Evolutionary conservation across 495 filamentous ascomycete genomes (phyloP).

Genomic region (Penicillium robsamsonii): DNA sequence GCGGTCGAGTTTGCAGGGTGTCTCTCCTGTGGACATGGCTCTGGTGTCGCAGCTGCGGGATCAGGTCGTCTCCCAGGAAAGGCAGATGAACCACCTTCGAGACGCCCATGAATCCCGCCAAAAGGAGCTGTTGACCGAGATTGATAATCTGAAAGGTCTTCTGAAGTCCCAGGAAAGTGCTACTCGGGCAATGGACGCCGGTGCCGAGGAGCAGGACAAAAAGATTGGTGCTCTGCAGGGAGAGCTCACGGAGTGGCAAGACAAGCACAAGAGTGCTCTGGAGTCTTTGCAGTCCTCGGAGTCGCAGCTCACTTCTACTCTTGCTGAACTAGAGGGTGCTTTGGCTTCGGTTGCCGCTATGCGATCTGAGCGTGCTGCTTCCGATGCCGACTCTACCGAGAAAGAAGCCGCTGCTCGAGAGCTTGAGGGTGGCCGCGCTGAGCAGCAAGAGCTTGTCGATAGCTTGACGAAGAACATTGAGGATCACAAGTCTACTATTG

Average conservation of each 20-base stretch:
- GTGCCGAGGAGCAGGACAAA: conserved; percentile 53
- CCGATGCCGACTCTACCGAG: conserved; percentile 37
- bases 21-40: conserved; percentile 87
- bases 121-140: conserved; percentile 64
- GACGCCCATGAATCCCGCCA: conserved; percentile 70
- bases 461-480: conserved; percentile 72
- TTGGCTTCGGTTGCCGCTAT: conserved; percentile 47
- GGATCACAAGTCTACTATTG: conserved; percentile 70
- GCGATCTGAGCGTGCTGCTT: conserved; percentile 38
- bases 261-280: conserved; percentile 67
- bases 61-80: conserved; percentile 82
- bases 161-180: conserved; percentile 49
- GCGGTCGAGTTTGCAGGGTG: conserved; percentile 77
- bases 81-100: conserved; percentile 71
- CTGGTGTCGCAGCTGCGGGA: conserved; percentile 85
- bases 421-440: conserved; percentile 51
- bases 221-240: conserved; percentile 70
- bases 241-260: conserved; percentile 73
- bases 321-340: conserved; percentile 65
- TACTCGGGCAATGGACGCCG: conserved; percentile 43
- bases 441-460: conserved; percentile 65
- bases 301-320: conserved; percentile 65
- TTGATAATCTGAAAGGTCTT: conserved; percentile 62
- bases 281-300: conserved; percentile 73
- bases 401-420: conserved; percentile 45